phyloP scores from a whole-genome alignment of 345 rosid genomes.

The Gossypium anomalum region DNA sequence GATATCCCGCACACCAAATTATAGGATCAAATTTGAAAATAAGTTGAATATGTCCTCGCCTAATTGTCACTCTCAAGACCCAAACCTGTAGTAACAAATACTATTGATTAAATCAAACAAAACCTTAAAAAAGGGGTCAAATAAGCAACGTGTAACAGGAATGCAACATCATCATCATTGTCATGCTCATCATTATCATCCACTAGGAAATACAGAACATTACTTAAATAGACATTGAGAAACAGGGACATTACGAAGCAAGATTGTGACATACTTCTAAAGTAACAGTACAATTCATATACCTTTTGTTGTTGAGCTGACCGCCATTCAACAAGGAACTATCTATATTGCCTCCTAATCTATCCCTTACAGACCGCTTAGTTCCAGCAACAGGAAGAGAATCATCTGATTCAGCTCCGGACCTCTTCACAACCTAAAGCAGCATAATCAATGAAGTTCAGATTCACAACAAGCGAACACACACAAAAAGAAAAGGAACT shows the following conservation, averaged over 20 bases:
- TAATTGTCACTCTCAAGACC: not conserved
- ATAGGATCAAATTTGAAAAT: not conserved
- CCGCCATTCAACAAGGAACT: constrained; percentile 28
- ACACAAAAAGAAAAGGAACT: not conserved
- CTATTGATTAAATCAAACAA: not conserved
- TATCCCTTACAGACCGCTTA: constrained; percentile 81
- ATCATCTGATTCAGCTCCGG: constrained; percentile 40
- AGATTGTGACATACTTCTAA: not conserved
- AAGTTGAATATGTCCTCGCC: not conserved
- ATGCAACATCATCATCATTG: not conserved
- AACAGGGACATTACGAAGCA: not conserved
- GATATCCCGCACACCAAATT: not conserved
- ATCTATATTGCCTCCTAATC: constrained; percentile 60
- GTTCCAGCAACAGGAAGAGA: constrained; percentile 41
- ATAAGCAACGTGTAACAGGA: not conserved
- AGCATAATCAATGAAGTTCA: constrained; percentile 1
- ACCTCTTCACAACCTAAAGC: constrained; percentile 79
- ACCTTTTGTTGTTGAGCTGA: constrained; percentile 58
- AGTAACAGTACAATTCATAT: constrained; percentile 13
- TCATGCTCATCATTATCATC: not conserved
- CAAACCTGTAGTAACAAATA: not conserved
- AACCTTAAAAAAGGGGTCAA: not conserved
- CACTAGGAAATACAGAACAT: not conserved
- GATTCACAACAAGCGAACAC: not conserved
- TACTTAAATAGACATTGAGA: not conserved